Conservation (phyloP, 2,329 filamentous ascomycete genomes). For the Aspergillus brunneoviolaceus region DNA sequence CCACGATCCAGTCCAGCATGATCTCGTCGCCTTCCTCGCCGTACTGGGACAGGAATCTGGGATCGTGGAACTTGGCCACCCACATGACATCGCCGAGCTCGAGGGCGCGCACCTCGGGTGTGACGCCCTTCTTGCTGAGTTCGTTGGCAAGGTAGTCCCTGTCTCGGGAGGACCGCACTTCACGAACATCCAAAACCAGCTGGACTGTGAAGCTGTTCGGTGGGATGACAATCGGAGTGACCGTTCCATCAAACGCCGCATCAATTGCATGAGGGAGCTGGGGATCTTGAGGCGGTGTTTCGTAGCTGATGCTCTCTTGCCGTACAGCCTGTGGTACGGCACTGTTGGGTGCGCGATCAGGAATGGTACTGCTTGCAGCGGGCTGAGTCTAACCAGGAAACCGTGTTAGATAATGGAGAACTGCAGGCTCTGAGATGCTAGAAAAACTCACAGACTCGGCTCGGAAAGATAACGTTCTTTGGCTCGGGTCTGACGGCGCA, state of each 20-base stretch:
- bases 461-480: constrained; percentile 19
- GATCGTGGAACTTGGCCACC: constrained; percentile 71
- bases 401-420: neutral
- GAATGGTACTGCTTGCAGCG: neutral
- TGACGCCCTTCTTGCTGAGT: constrained; percentile 64
- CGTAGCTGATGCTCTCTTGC: constrained; percentile 14
- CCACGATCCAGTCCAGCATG: constrained; percentile 76
- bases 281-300: constrained; percentile 5
- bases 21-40: constrained; percentile 64
- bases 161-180: constrained; percentile 70
- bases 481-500: constrained; percentile 22
- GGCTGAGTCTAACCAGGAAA: neutral
- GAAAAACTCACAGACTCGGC: constrained; percentile 13
- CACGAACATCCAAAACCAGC: constrained; percentile 71
- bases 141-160: constrained; percentile 75
- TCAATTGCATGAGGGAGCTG: neutral
- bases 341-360: neutral
- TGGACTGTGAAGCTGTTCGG: constrained; percentile 70
- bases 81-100: constrained; percentile 76
- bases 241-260: constrained; percentile 23
- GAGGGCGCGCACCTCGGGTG: constrained; percentile 65
- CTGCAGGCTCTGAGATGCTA: neutral
- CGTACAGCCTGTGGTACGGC: neutral
- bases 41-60: constrained; percentile 54
- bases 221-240: constrained; percentile 61